Evolutionary conservation across 495 filamentous ascomycete species (phyloP).

Genomic region (Massariosphaeria phaeospora): DNA sequence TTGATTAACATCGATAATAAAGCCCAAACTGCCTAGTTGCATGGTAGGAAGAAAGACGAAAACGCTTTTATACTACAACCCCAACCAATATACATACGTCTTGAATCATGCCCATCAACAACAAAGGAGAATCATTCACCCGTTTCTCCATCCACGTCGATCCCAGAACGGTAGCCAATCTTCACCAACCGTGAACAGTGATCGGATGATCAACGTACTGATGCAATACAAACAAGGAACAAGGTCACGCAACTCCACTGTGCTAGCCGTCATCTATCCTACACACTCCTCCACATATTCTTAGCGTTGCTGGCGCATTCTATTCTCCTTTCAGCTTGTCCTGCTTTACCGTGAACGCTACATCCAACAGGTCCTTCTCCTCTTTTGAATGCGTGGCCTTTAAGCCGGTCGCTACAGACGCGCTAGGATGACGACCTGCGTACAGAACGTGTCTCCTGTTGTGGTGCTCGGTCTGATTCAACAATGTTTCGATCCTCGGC

Average conservation of each 20-base stretch:
- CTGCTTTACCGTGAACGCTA: slow-evolving; percentile 62
- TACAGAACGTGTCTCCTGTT: slow-evolving; percentile 94
- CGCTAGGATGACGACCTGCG: slow-evolving; percentile 83
- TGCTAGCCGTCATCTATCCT: not conserved
- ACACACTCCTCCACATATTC: not conserved
- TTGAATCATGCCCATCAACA: not conserved
- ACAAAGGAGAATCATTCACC: not conserved
- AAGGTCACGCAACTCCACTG: not conserved
- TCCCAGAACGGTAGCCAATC: not conserved
- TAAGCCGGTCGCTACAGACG: slow-evolving; percentile 85
- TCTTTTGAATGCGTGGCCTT: slow-evolving; percentile 89
- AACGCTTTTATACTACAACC: no score
- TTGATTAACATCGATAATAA: no score
- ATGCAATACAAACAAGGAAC: not conserved
- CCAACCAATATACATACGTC: not conserved
- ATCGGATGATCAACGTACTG: not conserved
- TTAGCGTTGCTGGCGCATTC: not conserved
- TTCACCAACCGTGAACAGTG: not conserved
- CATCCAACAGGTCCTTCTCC: slow-evolving; percentile 82
- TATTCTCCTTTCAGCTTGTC: slow-evolving; percentile 69
- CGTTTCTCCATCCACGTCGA: not conserved
- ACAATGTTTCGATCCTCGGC: slow-evolving; percentile 89
- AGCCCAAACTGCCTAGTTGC: no score
- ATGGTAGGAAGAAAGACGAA: no score
- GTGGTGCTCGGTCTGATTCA: slow-evolving; percentile 87